phyloP scores from a whole-genome alignment of 805 yeast species.

The Schwanniomyces occidentalis region DNA sequence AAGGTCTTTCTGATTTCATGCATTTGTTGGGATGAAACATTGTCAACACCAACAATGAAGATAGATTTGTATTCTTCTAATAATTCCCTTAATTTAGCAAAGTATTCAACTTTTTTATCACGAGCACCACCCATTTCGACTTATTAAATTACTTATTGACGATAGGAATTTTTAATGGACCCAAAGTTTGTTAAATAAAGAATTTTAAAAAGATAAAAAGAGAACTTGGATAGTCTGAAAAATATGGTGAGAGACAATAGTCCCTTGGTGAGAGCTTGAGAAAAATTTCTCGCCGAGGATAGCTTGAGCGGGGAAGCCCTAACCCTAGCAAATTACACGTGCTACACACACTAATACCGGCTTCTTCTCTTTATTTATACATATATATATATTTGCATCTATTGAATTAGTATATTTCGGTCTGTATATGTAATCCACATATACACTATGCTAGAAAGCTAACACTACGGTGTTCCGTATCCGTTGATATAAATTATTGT shows the following conservation, averaged over 20 bases:
- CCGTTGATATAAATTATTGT: no score
- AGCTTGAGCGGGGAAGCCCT: conserved; percentile 5
- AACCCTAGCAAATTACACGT: conserved; percentile 13
- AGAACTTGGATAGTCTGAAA: conserved; percentile 1
- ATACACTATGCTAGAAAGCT: no score
- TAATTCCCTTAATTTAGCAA: conserved; percentile 90
- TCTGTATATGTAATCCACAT: no score
- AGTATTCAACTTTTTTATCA: conserved; percentile 96
- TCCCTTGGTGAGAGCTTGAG: not conserved
- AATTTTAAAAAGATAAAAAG: conserved; percentile 3
- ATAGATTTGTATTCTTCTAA: conserved; percentile 96
- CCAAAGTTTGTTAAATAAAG: conserved; percentile 20
- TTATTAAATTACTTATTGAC: conserved; percentile 48
- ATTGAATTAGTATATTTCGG: no score
- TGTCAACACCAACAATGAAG: conserved; percentile 99
- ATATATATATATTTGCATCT: no score
- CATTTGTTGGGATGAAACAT: conserved; percentile 99
- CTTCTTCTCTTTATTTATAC: no score
- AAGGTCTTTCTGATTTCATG: conserved; percentile 98
- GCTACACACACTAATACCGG: no score
- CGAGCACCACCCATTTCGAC: conserved; percentile 99
- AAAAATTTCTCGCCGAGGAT: conserved; percentile 2
- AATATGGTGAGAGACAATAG: not conserved
- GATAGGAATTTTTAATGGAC: conserved; percentile 91
- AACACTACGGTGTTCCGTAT: no score